Base-by-base conservation (phyloP, 345 rosid genomes). In the Microcos paniculata region DNA sequence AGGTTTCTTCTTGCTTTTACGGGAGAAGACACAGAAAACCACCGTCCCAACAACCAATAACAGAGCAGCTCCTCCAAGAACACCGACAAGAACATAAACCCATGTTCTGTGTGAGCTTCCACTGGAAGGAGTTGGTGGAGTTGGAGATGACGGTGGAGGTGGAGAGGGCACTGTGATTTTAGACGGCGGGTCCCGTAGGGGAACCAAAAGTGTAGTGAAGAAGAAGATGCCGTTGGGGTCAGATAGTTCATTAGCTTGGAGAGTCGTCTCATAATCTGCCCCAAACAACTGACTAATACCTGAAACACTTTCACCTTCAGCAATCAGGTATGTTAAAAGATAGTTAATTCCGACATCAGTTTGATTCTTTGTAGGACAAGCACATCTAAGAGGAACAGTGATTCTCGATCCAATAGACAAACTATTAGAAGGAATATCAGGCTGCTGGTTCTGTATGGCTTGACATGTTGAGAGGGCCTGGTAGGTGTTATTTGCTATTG, bases 401-500 rank as follows among this genome's bases (percentile, higher is more conserved):
- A 92, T 67, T 26, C 76, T 81, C 31, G 71, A 71, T 26, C 92
- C 93, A 21, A 71, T 8, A 14, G 33, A 24, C 57, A 89, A 71
- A 64, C 77, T 13, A 0, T 12, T 21, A 13, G 90, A 46, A 1
- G 58, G 23, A 38, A 61, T 77, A 56, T 5, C 40, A 66, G 48
- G 71, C 66, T 76, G 86, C 75, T 85, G 87, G 56, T 71, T 77
- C 79, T 72, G 78, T 69, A 94, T 30, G 63, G 97, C 94, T 75
- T 92, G 97, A 76, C 98, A 90, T 2, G 93, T 94, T 2, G 97
- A 87, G 26, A 94, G 87, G 14, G 93, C 98, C 72, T 94, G 89
- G 26, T 78, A 86, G 16, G 90, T 92, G 61, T 83, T 48, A 35
- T 87, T 90, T 4, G 96, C 96, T 56, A 94, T 79, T 11, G 0